Percentiles rank a stretch among this genome's conserved stretches.
These are phyloP conservation scores for Firmiana major DNA, from an alignment of 345 rosid genomes.

Conservation along the genomic window DNA sequence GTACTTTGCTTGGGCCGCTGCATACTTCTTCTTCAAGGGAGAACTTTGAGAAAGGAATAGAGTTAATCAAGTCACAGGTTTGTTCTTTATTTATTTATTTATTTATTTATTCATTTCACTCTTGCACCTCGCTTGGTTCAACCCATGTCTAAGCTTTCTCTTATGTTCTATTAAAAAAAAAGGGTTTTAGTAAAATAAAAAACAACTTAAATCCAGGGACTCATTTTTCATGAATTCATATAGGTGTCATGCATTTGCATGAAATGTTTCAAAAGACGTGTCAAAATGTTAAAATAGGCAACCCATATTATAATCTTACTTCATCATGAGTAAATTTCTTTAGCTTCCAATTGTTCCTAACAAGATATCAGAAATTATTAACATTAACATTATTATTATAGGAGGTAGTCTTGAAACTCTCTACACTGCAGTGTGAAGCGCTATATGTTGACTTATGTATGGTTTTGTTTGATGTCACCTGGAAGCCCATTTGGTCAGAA, in stretches of 20 bases:
- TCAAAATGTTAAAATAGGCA: background rate
- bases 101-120: background rate
- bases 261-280: background rate
- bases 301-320: background rate
- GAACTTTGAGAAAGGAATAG: constrained; percentile 77
- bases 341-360: background rate
- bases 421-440: background rate
- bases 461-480: background rate
- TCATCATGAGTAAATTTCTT: background rate
- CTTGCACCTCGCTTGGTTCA: background rate
- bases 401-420: background rate
- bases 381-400: background rate
- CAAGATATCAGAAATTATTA: background rate
- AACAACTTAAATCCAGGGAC: background rate
- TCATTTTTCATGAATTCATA: background rate
- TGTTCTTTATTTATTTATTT: constrained; percentile 16
- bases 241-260: background rate
- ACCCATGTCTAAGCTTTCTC: background rate
- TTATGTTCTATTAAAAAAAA: background rate
- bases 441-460: background rate
- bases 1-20: constrained; percentile 80
- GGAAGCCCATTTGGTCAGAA: background rate
- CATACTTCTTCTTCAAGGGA: constrained; percentile 74
- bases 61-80: constrained; percentile 83
- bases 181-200: background rate